Base-by-base conservation (phyloP, 164 flowering plant genomes). In the Tetracentron sinense region DNA sequence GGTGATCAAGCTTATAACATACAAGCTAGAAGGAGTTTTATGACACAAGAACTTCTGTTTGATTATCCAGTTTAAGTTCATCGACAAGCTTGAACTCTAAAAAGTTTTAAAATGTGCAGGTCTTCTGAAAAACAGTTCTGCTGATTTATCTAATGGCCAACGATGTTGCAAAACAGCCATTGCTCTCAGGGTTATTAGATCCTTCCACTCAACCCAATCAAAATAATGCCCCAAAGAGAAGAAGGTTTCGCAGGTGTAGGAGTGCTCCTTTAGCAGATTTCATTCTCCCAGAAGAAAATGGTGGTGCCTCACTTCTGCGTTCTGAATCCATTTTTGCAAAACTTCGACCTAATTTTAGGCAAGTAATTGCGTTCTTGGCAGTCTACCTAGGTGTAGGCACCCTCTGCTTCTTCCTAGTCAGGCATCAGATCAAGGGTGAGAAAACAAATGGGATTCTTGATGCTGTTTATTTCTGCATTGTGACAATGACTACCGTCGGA, bases 401-500 rank as follows among this genome's bases (percentile, higher is more conserved):
- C 19, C 22, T 85, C 4, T 76, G 82, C 66, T 92, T 92, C 75
- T 85, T 26, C 72, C 69, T 79, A 0, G 54, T 78, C 11, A 75
- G 74, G 54, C 17, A 87, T 68, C 93, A 88, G 26, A 74, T 91
- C 42, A 70, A 66, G 19, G 97, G 96, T 3, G 66, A 67, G 73
- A 89, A 83, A 68, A 87, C 96, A 15, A 82, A 82, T 62, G 83
- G 78, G 21, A n/a, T 85, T 38, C 65, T 92, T 14, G 98, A 92
- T 72, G 81, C 98, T 1, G 31, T 88, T 0, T 92, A 92, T 66
- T 85, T 92, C 64, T 88, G 89, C 64, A 71, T 88, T 49, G 96
- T 90, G 57, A 92, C 96, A 48, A 89, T 92, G 98, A 88, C 96
- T 20, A 88, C 96, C 0, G 92, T 88, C 42, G 98, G 98, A 15